Percentiles rank a stretch among this genome's conserved stretches.
Evolutionary conservation across 306 rosid genomes (phyloP).

Genomic region (Inga oerstediana): DNA sequence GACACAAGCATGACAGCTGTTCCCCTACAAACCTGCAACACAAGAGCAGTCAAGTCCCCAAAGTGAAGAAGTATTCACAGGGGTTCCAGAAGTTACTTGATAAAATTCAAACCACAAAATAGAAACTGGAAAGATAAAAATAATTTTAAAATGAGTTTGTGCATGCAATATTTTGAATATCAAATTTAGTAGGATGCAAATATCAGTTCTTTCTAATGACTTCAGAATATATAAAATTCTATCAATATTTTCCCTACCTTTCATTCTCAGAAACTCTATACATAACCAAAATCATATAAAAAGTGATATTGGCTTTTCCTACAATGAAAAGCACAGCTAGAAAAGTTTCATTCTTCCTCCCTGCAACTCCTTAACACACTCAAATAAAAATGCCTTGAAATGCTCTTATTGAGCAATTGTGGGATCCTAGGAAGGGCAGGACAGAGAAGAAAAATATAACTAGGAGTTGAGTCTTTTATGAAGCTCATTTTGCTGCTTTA

Average conservation of each 20-base stretch:
- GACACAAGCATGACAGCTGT: constrained; percentile 99
- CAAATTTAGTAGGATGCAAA: neutral
- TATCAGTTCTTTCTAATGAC: neutral
- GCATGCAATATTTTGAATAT: neutral
- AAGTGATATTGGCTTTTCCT: neutral
- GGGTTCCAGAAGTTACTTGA: neutral
- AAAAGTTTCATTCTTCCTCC: neutral
- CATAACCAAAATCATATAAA: constrained; percentile 6
- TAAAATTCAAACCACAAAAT: neutral
- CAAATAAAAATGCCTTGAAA: neutral
- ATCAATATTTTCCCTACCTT: neutral
- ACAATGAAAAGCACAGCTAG: neutral
- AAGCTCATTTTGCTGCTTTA: neutral
- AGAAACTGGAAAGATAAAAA: constrained; percentile 8
- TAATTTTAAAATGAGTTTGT: neutral
- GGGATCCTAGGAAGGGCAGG: neutral
- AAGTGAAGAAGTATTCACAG: neutral
- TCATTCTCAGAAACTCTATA: neutral
- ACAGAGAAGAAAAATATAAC: neutral
- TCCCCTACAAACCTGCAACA: constrained; percentile 89
- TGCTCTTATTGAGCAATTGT: neutral
- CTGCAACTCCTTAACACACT: constrained; percentile 11
- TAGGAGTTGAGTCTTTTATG: neutral
- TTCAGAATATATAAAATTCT: neutral
- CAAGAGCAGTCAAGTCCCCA: constrained; percentile 8